Evolutionary conservation across 768 basidiomycete genomes (phyloP), one percentile per base, ranked within the genome.

Genomic region (Lactarius sanguifluus): DNA sequence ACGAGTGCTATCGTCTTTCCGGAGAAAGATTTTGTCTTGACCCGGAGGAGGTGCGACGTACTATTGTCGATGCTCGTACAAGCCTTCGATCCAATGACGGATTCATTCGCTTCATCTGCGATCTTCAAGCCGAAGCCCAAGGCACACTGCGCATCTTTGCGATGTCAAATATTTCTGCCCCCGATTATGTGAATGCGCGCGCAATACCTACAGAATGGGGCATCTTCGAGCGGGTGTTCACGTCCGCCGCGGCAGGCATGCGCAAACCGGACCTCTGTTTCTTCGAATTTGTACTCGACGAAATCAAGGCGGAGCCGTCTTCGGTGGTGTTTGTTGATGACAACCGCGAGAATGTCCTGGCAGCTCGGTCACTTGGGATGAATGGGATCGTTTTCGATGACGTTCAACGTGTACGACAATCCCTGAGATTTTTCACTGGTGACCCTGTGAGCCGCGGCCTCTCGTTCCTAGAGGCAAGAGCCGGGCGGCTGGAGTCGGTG

Each of bases 101-200:
- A 32, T 32, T 32, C 69, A 79, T 83, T 34, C 69, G 72, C 5
- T 73, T 86, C 34, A 80, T 86, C 54, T 77, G 77, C 2, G 79
- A 83, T 58, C 75, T 86, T 47, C 82, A 82, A 67, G 69, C 69
- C 15, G 75, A 79, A 64, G 75, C 77, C 6, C 64, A 74, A 15
- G 75, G 74, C n/a, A 64, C 71, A 7, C 72, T 84, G 2, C 76
- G 73, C 18, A 77, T 86, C 41, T 84, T 81, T 59, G 85, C 84
- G 34, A 84, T 85, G 82, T 85, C 83, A 52, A 87, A 87, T 73
- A 85, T 87, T 28, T 84, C 85, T n/a, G 68, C 76, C 0, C 82
- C 83, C 8, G 85, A 86, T 69, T 84, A 80, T 69, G 76, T 77
- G 52, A 75, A 81, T 4, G 76, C 85, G 18, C 79, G 74, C 58